Percentiles rank a stretch among this genome's conserved stretches.
phyloP scores from a whole-genome alignment of 2,329 filamentous ascomycete genomes.

The Clonostachys rhizophaga region DNA sequence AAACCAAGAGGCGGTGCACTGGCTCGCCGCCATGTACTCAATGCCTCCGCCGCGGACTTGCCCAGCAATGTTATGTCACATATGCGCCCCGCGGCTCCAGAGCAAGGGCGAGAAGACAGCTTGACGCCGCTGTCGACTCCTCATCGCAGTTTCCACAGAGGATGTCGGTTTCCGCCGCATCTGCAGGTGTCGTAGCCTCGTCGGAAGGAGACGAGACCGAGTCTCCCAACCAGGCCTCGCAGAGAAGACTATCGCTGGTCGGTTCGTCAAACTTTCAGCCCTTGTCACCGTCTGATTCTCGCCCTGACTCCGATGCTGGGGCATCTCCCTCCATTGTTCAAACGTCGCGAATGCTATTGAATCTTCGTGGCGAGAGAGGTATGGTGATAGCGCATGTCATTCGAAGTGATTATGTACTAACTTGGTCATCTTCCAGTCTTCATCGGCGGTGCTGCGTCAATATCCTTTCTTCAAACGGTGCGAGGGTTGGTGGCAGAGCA shows the following conservation, averaged over 20 bases:
- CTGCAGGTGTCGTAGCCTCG: too few species aligned
- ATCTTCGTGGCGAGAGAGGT: constrained; percentile 47
- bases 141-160: too few species aligned
- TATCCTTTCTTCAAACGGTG: constrained; percentile 52
- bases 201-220: too few species aligned
- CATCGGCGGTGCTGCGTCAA: constrained; percentile 41
- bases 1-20: constrained; percentile 46
- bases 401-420: not conserved
- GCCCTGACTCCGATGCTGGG: constrained; percentile 1
- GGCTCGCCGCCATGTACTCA: constrained; percentile 41
- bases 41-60: constrained; percentile 37
- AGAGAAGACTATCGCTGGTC: too few species aligned
- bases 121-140: too few species aligned
- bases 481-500: constrained; percentile 39
- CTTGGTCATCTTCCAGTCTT: constrained; percentile 27
- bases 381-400: constrained; percentile 3
- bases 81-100: not conserved
- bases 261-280: constrained; percentile 6
- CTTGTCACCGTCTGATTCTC: constrained; percentile 20
- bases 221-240: too few species aligned
- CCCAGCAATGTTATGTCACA: constrained; percentile 23
- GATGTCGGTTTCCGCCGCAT: too few species aligned
- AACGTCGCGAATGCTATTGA: constrained; percentile 40
- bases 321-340: constrained; percentile 1
- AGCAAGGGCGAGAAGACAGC: too few species aligned